Base-by-base conservation (phyloP, 2,329 filamentous ascomycete species). In the Aspergillus calidoustus region DNA sequence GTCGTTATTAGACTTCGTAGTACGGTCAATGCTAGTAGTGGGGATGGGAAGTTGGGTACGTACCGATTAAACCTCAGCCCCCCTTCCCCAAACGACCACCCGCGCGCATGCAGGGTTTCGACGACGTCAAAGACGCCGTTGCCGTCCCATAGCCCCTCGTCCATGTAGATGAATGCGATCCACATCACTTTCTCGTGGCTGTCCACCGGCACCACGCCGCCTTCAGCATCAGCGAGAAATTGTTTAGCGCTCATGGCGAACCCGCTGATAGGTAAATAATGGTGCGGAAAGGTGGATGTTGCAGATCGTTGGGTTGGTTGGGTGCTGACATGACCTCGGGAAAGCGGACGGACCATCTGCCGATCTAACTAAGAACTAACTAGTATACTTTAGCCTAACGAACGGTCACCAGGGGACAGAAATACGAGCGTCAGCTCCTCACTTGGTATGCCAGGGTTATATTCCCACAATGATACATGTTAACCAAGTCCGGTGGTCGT, bases 31-130 rank as follows among this genome's bases (percentile, higher is more conserved):
- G n/a, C 31, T 50, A n/a, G 28, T 31, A 51, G 19, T 46, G 38
- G 44, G 43, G 43, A 38, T 60, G 28, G 38, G 30, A 43, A 9
- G 31, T n/a, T 57, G 7, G 7, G 43, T 62, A 49, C 59, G 61
- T 56, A 68, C 66, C 66, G 66, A 48, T 69, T 68, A 34, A 69
- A 66, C 22, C 66, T 57, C 49, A 69, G 61, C 46, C 66, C 66
- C 28, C 66, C 64, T 61, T 66, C 56, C 15, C 66, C 63, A 23
- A 38, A 69, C n/a, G 67, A 68, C 64, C 57, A 66, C 15, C 66
- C 64, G 23, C 47, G 60, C 43, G 64, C 54, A 59, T 69, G 67
- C 48, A 69, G 63, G 56, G 68, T 68, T 50, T 69, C 67, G 1
- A 68, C 43, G 1, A 66, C 58, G 60, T 66, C 63, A 34, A 69